These are phyloP conservation scores for Geranomyces michiganensis DNA, from an alignment of 192 early-diverging fungal species.

Conservation along the genomic window DNA sequence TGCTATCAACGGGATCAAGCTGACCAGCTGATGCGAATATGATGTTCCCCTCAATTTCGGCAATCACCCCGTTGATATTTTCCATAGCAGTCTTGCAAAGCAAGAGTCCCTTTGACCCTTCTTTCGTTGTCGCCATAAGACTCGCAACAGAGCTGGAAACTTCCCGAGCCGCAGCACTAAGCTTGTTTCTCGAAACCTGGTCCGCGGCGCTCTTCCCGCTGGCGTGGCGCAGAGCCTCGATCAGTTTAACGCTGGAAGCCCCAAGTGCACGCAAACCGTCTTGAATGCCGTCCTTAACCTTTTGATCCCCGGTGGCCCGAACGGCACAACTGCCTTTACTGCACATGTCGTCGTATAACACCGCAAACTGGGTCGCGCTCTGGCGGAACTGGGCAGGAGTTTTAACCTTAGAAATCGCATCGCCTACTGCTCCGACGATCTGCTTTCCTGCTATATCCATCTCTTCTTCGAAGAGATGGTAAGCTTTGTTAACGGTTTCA, in stretches of 20 bases:
- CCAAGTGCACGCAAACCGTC: conserved; percentile 45
- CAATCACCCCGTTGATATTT: conserved; percentile 40
- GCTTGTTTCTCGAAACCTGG: conserved; percentile 36
- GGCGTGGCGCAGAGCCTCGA: conserved; percentile 51
- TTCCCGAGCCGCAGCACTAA: conserved; percentile 48
- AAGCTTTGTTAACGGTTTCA: conserved; percentile 24
- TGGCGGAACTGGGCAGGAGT: conserved; percentile 44
- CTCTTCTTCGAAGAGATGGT: conserved; percentile 38
- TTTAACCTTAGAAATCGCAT: conserved; percentile 52
- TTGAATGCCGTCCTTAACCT: conserved; percentile 35
- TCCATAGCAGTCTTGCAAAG: conserved; percentile 44
- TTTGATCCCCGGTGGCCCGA: conserved; percentile 35
- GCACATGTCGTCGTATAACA: conserved; percentile 36
- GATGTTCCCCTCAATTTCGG: conserved; percentile 53
- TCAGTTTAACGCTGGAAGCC: conserved; percentile 38
- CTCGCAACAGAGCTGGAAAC: conserved; percentile 39
- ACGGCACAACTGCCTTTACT: conserved; percentile 33
- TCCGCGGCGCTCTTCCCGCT: conserved; percentile 52
- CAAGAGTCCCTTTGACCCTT: conserved; percentile 46
- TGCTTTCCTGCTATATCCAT: conserved; percentile 44
- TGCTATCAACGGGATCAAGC: conserved; percentile 52
- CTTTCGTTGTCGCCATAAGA: conserved; percentile 44
- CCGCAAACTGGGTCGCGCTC: conserved; percentile 27
- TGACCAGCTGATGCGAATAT: conserved; percentile 62
- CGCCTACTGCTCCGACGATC: conserved; percentile 47